Conservation (phyloP, 2,329 filamentous ascomycete genomes). For the Gyromitra esculenta region DNA sequence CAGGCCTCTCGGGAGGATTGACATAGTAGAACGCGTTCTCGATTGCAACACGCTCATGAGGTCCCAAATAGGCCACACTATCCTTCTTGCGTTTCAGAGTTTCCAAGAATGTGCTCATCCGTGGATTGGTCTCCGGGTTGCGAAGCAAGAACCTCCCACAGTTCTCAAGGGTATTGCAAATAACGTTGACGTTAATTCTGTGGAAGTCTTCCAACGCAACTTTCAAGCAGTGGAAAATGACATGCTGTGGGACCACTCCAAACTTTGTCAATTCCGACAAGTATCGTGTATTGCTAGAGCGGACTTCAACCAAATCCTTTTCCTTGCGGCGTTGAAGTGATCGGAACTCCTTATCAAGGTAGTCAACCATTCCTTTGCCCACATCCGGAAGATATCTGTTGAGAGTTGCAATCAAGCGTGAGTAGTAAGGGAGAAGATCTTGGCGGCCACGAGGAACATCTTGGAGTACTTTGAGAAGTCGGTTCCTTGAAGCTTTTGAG, state of each 20-base stretch:
- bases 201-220: constrained; percentile 98
- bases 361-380: constrained; percentile 87
- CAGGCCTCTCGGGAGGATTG: constrained; percentile 89
- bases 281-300: constrained; percentile 78
- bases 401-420: constrained; percentile 90
- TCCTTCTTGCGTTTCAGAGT: constrained; percentile 95
- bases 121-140: constrained; percentile 88
- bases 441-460: constrained; percentile 94
- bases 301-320: constrained; percentile 95
- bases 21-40: constrained; percentile 99
- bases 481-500: constrained; percentile 95
- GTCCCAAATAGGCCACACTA: constrained; percentile 85
- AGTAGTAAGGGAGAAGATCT: constrained; percentile 89
- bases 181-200: constrained; percentile 98
- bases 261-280: constrained; percentile 97
- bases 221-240: constrained; percentile 98
- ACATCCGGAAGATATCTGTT: constrained; percentile 94
- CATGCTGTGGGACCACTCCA: constrained; percentile 95
- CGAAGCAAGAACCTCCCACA: constrained; percentile 93
- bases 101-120: constrained; percentile 93
- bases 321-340: constrained; percentile 96
- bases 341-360: constrained; percentile 95
- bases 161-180: constrained; percentile 94
- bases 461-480: constrained; percentile 89
- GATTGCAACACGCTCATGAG: constrained; percentile 96